Conservation (phyloP, 2,329 filamentous ascomycete genomes). For the Byssothecium circinans region DNA sequence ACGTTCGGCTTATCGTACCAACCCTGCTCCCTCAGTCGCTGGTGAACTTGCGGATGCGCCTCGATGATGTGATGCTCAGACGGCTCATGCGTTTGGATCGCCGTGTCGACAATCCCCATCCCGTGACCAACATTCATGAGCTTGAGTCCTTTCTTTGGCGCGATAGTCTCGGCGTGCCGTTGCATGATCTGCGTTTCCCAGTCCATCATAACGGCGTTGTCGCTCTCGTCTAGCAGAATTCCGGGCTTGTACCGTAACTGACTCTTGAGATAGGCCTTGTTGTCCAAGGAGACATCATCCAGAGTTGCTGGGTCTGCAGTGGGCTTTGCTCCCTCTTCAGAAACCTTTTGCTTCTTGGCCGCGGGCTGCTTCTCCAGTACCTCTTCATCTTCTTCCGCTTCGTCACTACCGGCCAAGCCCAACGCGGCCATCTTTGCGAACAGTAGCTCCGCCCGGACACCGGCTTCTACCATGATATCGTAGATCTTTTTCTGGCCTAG, state of each 20-base stretch:
- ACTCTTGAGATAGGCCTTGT: slow-evolving; percentile 44
- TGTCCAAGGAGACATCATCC: slow-evolving; percentile 42
- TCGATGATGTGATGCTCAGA: slow-evolving; percentile 80
- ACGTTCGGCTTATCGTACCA: slow-evolving; percentile 66
- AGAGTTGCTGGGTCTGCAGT: slow-evolving; percentile 28
- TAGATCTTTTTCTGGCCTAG: slow-evolving; percentile 40
- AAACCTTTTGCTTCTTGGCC: slow-evolving; percentile 39
- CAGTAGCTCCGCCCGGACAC: slow-evolving; percentile 39
- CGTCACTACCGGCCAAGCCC: slow-evolving; percentile 27
- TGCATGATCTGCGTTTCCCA: slow-evolving; percentile 90
- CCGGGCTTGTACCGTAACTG: slow-evolving; percentile 38
- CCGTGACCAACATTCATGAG: slow-evolving; percentile 88
- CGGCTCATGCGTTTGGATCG: slow-evolving; percentile 71
- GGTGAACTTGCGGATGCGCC: slow-evolving; percentile 76
- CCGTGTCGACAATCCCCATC: slow-evolving; percentile 83
- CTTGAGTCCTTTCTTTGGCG: slow-evolving; percentile 62
- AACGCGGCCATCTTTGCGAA: slow-evolving; percentile 40
- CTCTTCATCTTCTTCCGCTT: slow-evolving; percentile 25
- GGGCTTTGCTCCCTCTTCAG: slow-evolving; percentile 28
- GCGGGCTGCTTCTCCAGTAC: slow-evolving; percentile 32
- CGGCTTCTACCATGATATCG: slow-evolving; percentile 41
- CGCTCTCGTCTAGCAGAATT: slow-evolving; percentile 68
- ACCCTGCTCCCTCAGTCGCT: slow-evolving; percentile 66
- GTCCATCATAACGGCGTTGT: slow-evolving; percentile 91
- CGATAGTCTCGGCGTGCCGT: slow-evolving; percentile 69